These are phyloP conservation scores for Colletotrichum limetticola DNA, from an alignment of 2,329 filamentous ascomycete species.

Conservation along the genomic window DNA sequence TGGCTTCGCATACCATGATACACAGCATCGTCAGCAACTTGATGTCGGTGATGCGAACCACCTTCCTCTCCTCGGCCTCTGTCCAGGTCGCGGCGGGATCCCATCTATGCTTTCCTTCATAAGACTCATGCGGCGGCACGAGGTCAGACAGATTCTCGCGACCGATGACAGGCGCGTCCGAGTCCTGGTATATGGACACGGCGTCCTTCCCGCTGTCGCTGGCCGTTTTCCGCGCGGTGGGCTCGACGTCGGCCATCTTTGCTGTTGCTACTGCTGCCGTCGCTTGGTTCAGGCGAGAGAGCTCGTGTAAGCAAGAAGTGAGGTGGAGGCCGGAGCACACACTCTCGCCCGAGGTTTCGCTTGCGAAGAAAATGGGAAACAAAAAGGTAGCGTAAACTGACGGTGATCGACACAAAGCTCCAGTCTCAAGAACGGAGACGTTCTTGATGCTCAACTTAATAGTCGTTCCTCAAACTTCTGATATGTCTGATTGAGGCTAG, in stretches of 20 bases:
- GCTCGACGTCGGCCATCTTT: conserved; percentile 42
- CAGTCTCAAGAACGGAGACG: not conserved
- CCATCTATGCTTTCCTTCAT: conserved; percentile 69
- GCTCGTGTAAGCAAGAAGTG: not conserved
- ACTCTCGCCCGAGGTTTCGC: not conserved
- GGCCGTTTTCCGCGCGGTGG: conserved; percentile 33
- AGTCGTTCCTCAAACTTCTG: conserved; percentile 23
- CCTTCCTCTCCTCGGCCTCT: conserved; percentile 62
- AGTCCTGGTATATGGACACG: conserved; percentile 38
- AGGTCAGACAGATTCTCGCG: conserved; percentile 49
- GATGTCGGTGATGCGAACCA: conserved; percentile 63
- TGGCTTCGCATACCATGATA: conserved; percentile 49
- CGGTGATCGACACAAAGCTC: conserved; percentile 1
- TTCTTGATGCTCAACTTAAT: conserved; percentile 28
- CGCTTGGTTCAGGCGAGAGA: not conserved
- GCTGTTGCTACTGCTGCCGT: conserved; percentile 37
- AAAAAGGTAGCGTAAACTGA: not conserved
- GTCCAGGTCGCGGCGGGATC: conserved; percentile 68
- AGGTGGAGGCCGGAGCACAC: not conserved
- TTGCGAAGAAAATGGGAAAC: not conserved
- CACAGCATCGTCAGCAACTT: conserved; percentile 53
- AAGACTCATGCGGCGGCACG: conserved; percentile 58
- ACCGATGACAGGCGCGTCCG: conserved; percentile 46
- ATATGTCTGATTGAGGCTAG: conserved; percentile 23
- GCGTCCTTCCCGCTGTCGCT: conserved; percentile 37